These are phyloP conservation scores for Tulasnella sp. DNA, from an alignment of 768 basidiomycete genomes.

Conservation along the genomic window DNA sequence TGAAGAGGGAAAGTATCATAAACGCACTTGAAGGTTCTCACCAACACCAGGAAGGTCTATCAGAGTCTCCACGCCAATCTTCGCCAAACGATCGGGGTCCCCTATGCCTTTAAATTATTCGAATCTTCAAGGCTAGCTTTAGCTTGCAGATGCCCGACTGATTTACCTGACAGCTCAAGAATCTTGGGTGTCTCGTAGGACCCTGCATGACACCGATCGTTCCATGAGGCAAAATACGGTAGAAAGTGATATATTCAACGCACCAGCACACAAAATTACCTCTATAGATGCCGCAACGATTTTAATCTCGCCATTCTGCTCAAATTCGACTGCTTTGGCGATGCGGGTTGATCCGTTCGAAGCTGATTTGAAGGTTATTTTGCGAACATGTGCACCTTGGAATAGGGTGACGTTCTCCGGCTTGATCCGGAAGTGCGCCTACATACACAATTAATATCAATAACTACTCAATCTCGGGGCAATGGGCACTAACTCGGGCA, in stretches of 20 bases:
- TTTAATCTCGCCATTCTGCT: slow-evolving; percentile 22
- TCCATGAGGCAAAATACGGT: slow-evolving; percentile 9
- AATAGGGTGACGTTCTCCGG: slow-evolving; percentile 33
- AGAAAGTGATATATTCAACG: slow-evolving; percentile 23
- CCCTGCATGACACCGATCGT: background rate
- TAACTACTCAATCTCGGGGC: background rate
- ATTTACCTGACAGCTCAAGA: slow-evolving; percentile 32
- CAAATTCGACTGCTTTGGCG: slow-evolving; percentile 33
- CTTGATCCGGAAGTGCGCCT: slow-evolving; percentile 18
- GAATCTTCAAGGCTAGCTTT: background rate
- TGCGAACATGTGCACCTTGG: slow-evolving; percentile 33
- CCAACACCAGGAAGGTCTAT: slow-evolving; percentile 38
- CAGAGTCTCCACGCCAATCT: slow-evolving; percentile 26
- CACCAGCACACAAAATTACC: slow-evolving; percentile 32
- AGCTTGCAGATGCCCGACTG: too few species aligned
- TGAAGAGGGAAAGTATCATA: background rate
- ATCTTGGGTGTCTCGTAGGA: slow-evolving; percentile 11
- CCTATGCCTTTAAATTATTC: slow-evolving; percentile 30
- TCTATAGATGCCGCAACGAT: slow-evolving; percentile 32
- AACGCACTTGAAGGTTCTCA: slow-evolving; percentile 31
- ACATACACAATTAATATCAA: background rate
- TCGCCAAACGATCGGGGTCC: slow-evolving; percentile 25
- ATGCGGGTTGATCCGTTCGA: slow-evolving; percentile 23
- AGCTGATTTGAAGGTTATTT: slow-evolving; percentile 28
- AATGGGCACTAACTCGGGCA: background rate